phyloP scores from a whole-genome alignment of 495 filamentous ascomycete species.

The Hypoxylon cercidicola region DNA sequence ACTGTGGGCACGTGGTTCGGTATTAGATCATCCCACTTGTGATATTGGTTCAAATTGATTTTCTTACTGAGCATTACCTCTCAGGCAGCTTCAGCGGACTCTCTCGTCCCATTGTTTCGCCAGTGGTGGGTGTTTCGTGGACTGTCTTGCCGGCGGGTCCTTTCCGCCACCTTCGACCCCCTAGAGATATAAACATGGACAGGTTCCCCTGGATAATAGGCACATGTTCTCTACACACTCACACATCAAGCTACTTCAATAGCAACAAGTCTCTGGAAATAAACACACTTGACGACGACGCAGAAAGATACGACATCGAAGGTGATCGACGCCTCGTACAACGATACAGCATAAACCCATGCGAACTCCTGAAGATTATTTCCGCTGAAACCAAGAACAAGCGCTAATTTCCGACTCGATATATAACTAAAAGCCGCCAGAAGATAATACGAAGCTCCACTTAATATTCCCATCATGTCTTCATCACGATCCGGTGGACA shows the following conservation, averaged over 20 bases:
- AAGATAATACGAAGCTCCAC: not conserved
- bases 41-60: conserved; percentile 5
- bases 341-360: not conserved
- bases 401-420: not conserved
- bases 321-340: conserved; percentile 1
- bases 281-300: not conserved
- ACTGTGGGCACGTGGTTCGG: conserved; percentile 8
- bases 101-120: not conserved
- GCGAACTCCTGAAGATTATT: conserved; percentile 5
- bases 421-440: not conserved
- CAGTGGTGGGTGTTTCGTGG: not conserved
- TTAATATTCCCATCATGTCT: conserved; percentile 28
- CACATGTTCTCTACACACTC: not conserved
- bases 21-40: conserved; percentile 22
- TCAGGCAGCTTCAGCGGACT: conserved; percentile 20
- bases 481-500: conserved; percentile 35
- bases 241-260: conserved; percentile 7
- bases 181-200: conserved; percentile 35
- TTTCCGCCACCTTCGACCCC: not conserved
- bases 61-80: conserved; percentile 11
- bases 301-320: not conserved
- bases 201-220: not conserved
- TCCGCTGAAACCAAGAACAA: not conserved
- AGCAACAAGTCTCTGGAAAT: not conserved
- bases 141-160: not conserved